Evolutionary conservation across 177 flowering plant species (phyloP).

Genomic region (Telopea speciosissima): DNA sequence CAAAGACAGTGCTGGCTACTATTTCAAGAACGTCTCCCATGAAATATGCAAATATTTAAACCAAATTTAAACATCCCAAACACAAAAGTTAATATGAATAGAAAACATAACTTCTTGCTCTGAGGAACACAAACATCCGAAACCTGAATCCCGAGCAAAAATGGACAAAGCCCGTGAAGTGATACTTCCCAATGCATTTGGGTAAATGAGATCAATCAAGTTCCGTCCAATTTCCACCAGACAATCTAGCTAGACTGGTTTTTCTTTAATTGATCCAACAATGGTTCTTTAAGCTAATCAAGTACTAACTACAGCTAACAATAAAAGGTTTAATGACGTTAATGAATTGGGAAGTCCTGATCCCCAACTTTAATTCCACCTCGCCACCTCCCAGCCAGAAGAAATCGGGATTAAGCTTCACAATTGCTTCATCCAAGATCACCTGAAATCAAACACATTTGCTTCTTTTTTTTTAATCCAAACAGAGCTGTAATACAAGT

Average conservation of each 20-base stretch:
- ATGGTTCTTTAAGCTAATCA: slow-evolving; percentile 14
- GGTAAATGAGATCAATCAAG: neutral
- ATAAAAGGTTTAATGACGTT: slow-evolving; percentile 67
- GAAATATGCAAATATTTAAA: slow-evolving; percentile 4
- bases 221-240: slow-evolving; percentile 2
- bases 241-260: neutral
- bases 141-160: slow-evolving; percentile 12
- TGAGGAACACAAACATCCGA: slow-evolving; percentile 16
- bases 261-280: neutral
- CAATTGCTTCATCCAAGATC: slow-evolving; percentile 93
- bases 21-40: slow-evolving; percentile 22
- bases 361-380: slow-evolving; percentile 78
- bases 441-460: slow-evolving; percentile 49
- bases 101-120: slow-evolving; percentile 9
- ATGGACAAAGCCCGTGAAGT: slow-evolving; percentile 6
- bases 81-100: slow-evolving; percentile 2
- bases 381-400: slow-evolving; percentile 99
- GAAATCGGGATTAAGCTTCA: slow-evolving; percentile 72
- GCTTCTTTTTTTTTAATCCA: neutral
- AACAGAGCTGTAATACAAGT: neutral
- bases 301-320: slow-evolving; percentile 41
- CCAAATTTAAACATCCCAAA: slow-evolving; percentile 2
- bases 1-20: slow-evolving; percentile 16
- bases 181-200: neutral
- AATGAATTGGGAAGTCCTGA: slow-evolving; percentile 76